Evolutionary conservation across 2,329 filamentous ascomycete genomes (phyloP), one percentile per base, ranked within the genome.

Genomic region (Exophiala alcalophila): DNA sequence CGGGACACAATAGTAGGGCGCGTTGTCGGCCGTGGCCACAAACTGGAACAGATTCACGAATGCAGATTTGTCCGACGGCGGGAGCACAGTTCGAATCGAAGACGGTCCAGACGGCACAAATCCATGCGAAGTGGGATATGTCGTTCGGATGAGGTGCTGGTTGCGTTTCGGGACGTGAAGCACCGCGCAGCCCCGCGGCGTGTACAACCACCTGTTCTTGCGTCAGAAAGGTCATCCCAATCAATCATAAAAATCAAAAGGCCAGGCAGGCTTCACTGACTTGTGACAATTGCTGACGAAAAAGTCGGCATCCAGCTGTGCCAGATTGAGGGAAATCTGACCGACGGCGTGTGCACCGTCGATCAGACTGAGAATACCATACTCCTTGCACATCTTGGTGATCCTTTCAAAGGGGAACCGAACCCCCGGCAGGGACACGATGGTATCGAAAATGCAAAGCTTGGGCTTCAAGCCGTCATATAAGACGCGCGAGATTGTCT

Each of bases 301-400:
- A 67, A 94, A 96, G 63, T 96, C 90, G 0, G 88, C 82, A 50
- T 89, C 77, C 2, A 89, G 67, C 3, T 66, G 62, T 0, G 60
- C 52, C 10, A 96, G 65, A 62, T 94, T 78, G 5, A 96, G 63
- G 1, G 76, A 71, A 5, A 95, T 73, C 64, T 92, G 84, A 2
- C 91, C 91, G 16, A 94, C 68, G 1, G 84, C 83, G 64, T 97
- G 91, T 0, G 91, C 91, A 11, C 79, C 90, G 61, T 97, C 91
- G 25, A 96, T 71, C 14, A 87, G 69, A 55, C 83, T 89, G 40
- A 91, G 60, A 3, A 96, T 68, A 0, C 76, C 78, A 16, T 82
- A 69, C 43, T 82, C 75, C 30, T 72, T 75, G 61, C 89, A 95
- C 0, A 77, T 72, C 5, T 64, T 61, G 1, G 77, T 73, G 43